These are phyloP conservation scores for Poa annua DNA, from an alignment of 176 grass and related monocot species.

Conservation along the genomic window DNA sequence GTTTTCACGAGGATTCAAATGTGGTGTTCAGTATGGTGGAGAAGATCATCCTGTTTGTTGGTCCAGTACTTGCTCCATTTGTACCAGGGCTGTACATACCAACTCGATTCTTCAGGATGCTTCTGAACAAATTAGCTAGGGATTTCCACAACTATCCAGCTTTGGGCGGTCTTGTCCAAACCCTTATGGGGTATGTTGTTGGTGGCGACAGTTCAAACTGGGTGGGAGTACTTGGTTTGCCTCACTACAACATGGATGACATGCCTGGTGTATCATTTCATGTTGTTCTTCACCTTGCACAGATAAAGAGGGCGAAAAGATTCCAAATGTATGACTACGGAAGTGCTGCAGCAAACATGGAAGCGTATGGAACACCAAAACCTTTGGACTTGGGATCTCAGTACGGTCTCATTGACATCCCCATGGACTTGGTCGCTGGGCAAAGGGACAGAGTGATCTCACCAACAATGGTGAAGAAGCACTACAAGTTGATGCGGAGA, in stretches of 20 bases:
- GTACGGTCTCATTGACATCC: conserved; percentile 81
- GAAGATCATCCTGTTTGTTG: conserved; percentile 73
- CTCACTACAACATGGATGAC: conserved; percentile 98
- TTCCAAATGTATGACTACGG: conserved; percentile 99
- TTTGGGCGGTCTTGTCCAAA: conserved; percentile 91
- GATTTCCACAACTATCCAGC: conserved; percentile 98
- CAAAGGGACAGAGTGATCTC: conserved; percentile 78
- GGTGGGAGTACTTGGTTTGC: conserved; percentile 87
- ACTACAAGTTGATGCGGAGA: conserved; percentile 79
- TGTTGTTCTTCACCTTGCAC: conserved; percentile 85
- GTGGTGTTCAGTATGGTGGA: conserved; percentile 74
- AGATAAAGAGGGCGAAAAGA: conserved; percentile 76
- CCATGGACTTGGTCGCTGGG: conserved; percentile 85
- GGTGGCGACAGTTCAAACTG: conserved; percentile 97
- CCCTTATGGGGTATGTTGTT: conserved; percentile 91
- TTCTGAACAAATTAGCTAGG: conserved; percentile 95
- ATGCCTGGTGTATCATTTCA: conserved; percentile 97
- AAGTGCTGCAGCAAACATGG: conserved; percentile 63
- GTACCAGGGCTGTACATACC: conserved; percentile 96
- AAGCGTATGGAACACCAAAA: conserved; percentile 80
- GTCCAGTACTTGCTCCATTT: conserved; percentile 76
- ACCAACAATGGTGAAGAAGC: conserved; percentile 94
- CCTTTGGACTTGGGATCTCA: conserved; percentile 77
- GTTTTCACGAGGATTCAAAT: conserved; percentile 89
- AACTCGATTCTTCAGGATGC: conserved; percentile 94